These are phyloP conservation scores for Brassica juncea DNA, from an alignment of 345 rosid species.

Conservation along the genomic window DNA sequence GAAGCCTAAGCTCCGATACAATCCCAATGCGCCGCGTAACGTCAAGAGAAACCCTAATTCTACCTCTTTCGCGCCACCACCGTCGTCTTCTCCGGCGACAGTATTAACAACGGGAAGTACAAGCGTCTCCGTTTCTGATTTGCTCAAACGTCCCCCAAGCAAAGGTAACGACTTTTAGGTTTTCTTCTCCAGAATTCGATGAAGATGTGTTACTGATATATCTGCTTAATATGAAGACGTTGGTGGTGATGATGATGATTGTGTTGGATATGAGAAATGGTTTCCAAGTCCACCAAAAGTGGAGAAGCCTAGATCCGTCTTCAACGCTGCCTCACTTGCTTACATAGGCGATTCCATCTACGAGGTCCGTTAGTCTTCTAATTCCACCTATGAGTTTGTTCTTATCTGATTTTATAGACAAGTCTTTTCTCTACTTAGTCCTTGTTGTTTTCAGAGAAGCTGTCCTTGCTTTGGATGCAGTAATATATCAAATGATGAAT, in stretches of 20 bases:
- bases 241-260: constrained; percentile 26
- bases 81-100: constrained; percentile 33
- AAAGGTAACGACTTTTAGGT: constrained; percentile 44
- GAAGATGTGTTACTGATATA: background rate
- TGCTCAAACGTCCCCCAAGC: constrained; percentile 55
- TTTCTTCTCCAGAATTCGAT: background rate
- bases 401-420: background rate
- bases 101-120: constrained; percentile 26
- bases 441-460: background rate
- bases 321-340: constrained; percentile 45
- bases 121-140: constrained; percentile 48
- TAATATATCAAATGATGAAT: background rate
- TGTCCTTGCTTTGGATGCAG: background rate
- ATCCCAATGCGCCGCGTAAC: constrained; percentile 70
- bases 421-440: background rate
- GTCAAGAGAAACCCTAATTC: constrained; percentile 37
- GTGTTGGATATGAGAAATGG: constrained; percentile 42
- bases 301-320: constrained; percentile 41
- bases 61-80: constrained; percentile 33
- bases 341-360: constrained; percentile 68
- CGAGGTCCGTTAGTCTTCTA: constrained; percentile 52
- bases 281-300: constrained; percentile 46
- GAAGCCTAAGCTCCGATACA: constrained; percentile 61
- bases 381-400: background rate
- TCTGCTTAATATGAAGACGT: background rate